These are phyloP conservation scores for Bipolaris oryzae DNA, from an alignment of 2,329 filamentous ascomycete species.

Conservation along the genomic window DNA sequence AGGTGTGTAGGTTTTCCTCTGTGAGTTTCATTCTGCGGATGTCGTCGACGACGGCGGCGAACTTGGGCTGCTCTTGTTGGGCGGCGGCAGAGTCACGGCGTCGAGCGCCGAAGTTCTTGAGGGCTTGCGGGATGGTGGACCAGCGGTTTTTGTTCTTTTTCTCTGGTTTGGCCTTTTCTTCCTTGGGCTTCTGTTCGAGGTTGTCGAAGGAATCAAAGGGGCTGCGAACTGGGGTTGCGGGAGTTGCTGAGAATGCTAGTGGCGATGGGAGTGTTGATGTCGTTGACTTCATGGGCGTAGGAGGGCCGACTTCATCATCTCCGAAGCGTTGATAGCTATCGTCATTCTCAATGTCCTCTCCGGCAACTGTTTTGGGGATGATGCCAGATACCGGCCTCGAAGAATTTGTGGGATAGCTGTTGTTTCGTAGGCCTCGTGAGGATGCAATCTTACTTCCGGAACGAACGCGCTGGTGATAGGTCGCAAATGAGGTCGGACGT, in stretches of 20 bases:
- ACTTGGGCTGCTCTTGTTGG: slow-evolving; percentile 17
- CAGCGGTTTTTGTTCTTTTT: slow-evolving; percentile 33
- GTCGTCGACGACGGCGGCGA: slow-evolving; percentile 17
- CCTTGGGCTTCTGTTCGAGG: slow-evolving; percentile 11
- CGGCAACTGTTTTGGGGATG: slow-evolving; percentile 25
- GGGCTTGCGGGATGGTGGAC: slow-evolving; percentile 31
- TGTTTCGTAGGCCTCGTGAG: slow-evolving; percentile 32
- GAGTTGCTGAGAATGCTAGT: slow-evolving; percentile 10
- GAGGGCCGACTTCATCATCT: slow-evolving; percentile 27
- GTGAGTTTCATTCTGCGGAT: slow-evolving; percentile 23
- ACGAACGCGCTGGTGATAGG: slow-evolving; percentile 32
- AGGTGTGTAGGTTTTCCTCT: slow-evolving; percentile 18
- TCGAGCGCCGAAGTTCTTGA: slow-evolving; percentile 29
- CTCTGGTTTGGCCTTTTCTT: slow-evolving; percentile 21
- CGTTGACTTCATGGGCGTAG: slow-evolving; percentile 22
- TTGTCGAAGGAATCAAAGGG: slow-evolving; percentile 7
- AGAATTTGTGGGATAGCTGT: slow-evolving; percentile 31
- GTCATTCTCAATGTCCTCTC: slow-evolving; percentile 34
- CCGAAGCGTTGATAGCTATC: slow-evolving; percentile 24
- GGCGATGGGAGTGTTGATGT: slow-evolving; percentile 12
- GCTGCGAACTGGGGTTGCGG: slow-evolving; percentile 17
- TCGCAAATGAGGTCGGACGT: slow-evolving; percentile 35
- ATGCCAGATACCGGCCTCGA: slow-evolving; percentile 29
- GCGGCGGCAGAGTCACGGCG: slow-evolving; percentile 24
- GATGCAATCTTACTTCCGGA: slow-evolving; percentile 39